A percentile compares a stretch with the other conserved stretches of the same genome.
Conservation (phyloP, 768 basidiomycete genomes). For the Pulveroboletus ravenelii region DNA sequence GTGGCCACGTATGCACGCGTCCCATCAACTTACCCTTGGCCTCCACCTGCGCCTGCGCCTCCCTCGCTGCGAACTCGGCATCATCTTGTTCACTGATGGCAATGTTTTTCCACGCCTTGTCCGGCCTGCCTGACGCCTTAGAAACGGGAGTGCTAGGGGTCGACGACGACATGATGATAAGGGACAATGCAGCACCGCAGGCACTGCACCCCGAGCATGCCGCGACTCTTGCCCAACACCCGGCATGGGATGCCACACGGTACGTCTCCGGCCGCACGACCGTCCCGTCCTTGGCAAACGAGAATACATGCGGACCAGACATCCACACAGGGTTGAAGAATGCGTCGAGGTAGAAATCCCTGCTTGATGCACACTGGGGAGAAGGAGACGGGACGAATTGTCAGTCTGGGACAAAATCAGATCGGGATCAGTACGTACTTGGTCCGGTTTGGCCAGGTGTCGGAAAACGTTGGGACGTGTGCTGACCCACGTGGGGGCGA, state of each 20-base stretch:
- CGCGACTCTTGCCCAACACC: neutral
- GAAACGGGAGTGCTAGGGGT: neutral
- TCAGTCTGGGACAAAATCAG: neutral
- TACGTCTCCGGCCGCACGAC: conserved; percentile 7
- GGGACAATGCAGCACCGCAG: too few relatives aligned
- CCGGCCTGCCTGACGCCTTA: neutral
- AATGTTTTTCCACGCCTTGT: conserved; percentile 30
- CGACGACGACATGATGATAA: neutral
- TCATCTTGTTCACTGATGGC: conserved; percentile 28
- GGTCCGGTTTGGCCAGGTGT: neutral
- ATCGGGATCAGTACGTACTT: neutral
- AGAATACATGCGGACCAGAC: conserved; percentile 21
- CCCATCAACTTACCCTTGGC: conserved; percentile 1
- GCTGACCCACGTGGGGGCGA: neutral
- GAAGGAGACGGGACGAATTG: neutral
- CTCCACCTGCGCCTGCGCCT: neutral
- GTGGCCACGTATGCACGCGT: conserved; percentile 24
- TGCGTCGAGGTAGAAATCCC: conserved; percentile 49
- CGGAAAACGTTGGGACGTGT: neutral
- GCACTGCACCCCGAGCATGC: neutral
- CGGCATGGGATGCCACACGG: neutral
- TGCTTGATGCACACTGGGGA: neutral
- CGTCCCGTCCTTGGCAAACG: conserved; percentile 17
- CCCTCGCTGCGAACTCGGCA: conserved; percentile 11
- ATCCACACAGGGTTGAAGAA: conserved; percentile 39